Evolutionary conservation across 1,139 yeast species (phyloP), one percentile per base, ranked within the genome.

Genomic region (Taphrina populina): DNA sequence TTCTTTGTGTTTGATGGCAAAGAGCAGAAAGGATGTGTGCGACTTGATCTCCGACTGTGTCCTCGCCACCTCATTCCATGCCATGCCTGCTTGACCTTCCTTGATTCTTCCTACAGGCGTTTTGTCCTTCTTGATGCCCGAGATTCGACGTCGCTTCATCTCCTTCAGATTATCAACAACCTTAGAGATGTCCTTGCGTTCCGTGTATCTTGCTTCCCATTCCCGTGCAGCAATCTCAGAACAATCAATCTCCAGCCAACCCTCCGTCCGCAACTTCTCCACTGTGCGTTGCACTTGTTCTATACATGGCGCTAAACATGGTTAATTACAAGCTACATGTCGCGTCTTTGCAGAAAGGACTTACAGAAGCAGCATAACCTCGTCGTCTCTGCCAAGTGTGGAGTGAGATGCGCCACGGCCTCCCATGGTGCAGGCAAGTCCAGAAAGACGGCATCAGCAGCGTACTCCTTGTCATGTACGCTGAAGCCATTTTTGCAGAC

Each of bases 341-440:
- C n/a, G n/a, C n/a, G n/a, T n/a, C n/a, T n/a, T n/a, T n/a, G n/a
- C n/a, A n/a, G 10, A n/a, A 26, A 11, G 34, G 46, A 29, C 47
- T 20, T 30, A 43, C 47, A 49, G 32, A 49, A 49, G 34, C 54
- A 49, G 26, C 54, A 49, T n/a, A 49, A 32, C 2, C 54, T 29
- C 15, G 46, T 49, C 10, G 40, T 49, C 13, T 30, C 20, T 13
- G 40, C 54, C 17, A 87, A 76, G 3, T 85, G 95, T 1, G 64
- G 60, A 23, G 75, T 71, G 45, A 92, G 72, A 67, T 85, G 84
- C 4, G 90, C 88, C 58, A 94, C 84, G 8, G 98, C 98, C 24
- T 82, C 82, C 97, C 98, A 92, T 2, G 99, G 98, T 4, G 96
- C 83, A 0, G 99, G 99, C 52, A 94, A 76, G 67, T 94, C 99